Evolutionary conservation across 2,329 filamentous ascomycete species (phyloP).

Genomic region (Ploettnerulaceae sp.): DNA sequence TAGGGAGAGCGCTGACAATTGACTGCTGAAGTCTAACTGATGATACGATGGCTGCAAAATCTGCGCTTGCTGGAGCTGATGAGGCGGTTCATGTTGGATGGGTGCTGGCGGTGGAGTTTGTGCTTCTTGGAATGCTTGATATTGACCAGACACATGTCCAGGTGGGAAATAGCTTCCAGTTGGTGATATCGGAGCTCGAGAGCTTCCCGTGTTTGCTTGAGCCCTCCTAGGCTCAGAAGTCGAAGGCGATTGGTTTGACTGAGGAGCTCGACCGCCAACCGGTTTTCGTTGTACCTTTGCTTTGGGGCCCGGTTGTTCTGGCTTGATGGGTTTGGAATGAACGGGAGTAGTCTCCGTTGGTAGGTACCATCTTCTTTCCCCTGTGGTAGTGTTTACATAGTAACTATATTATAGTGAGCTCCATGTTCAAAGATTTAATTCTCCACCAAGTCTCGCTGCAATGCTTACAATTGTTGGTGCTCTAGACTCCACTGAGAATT

Average conservation of each 20-base stretch:
- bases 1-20: background rate
- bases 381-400: conserved; percentile 2
- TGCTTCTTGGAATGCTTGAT: background rate
- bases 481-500: conserved; percentile 5
- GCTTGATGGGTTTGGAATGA: background rate
- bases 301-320: background rate
- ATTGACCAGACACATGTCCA: conserved; percentile 42
- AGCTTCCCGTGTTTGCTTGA: background rate
- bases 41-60: background rate
- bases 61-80: background rate
- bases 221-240: background rate
- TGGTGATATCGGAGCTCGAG: conserved; percentile 48
- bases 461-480: conserved; percentile 2
- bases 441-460: background rate
- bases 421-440: background rate
- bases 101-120: background rate
- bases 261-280: background rate
- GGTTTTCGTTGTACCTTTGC: conserved; percentile 2
- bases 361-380: conserved; percentile 2
- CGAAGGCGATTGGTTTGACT: background rate
- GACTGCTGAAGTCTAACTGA: conserved; percentile 1
- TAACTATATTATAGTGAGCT: background rate
- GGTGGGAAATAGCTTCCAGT: conserved; percentile 64
- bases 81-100: background rate
- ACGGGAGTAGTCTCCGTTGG: background rate